Evolutionary conservation across 306 rosid species (phyloP), one percentile per base, ranked within the genome.

Genomic region (Ceratonia siliqua): DNA sequence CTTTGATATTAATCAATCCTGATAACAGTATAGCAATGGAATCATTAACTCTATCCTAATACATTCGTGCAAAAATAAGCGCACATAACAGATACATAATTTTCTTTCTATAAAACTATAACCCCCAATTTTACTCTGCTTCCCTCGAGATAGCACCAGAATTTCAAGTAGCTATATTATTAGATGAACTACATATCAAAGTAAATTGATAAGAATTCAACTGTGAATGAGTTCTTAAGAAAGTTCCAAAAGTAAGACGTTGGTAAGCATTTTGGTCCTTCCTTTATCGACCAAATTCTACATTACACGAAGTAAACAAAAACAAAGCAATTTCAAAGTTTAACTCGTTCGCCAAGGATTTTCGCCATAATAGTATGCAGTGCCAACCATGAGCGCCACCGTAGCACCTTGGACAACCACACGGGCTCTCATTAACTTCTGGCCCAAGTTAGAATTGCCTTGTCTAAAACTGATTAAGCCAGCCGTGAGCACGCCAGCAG

Each of bases 391-490:
- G 18, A 89, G 93, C 4, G 87, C 91, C 6, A 86, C 93, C 0
- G 93, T 89, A 59, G 86, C 91, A 73, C 93, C 93, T 72, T 89
- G 93, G 50, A 45, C 89, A 12, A 82, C 86, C 57, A 89, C 93
- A 69, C 88, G 91, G 61, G 88, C 91, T 76, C 93, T 82, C 93
- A 89, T 89, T 45, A 86, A 74, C 82, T 57, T 70, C 86, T 89
- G 93, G 15, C 91, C 91, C 72, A 89, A 52, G 33, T 82, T 85
- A 62, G 93, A 86, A 78, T 86, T 84, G 13, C 93, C 91, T 76
- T 39, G 83, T 75, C 87, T 80, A 78, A 86, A 89, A 70, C 93
- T 89, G 66, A 89, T 81, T 42, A 89, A 78, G 66, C 93, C 93
- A 2, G 93, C 93, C 0, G 91, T 89, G 41, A 89, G 85, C 50